A percentile compares a stretch with the other conserved stretches of the same genome.
Evolutionary conservation across 768 basidiomycete species (phyloP).

Genomic region (Tricholoma sp.): DNA sequence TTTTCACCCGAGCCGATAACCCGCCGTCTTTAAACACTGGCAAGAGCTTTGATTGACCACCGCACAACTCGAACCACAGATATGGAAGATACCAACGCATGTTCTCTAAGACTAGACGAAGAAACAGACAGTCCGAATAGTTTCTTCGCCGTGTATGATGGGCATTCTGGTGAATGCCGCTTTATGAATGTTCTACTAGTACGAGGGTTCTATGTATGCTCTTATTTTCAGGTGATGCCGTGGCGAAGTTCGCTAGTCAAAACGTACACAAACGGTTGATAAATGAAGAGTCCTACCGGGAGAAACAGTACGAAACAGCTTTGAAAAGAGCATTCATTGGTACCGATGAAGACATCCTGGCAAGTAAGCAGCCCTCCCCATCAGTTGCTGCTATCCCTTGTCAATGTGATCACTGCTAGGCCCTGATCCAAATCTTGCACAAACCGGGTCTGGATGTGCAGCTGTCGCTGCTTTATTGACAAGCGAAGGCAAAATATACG

Average conservation of each 20-base stretch:
- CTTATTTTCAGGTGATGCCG: slow-evolving; percentile 56
- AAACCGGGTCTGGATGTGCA: slow-evolving; percentile 94
- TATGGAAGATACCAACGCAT: slow-evolving; percentile 96
- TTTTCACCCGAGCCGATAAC: too few relatives aligned
- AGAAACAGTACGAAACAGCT: slow-evolving; percentile 66
- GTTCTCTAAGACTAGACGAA: slow-evolving; percentile 64
- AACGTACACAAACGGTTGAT: slow-evolving; percentile 77
- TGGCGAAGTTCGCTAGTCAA: slow-evolving; percentile 81
- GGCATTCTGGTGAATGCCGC: slow-evolving; percentile 86
- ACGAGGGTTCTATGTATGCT: slow-evolving; percentile 5
- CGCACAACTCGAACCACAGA: slow-evolving; percentile 37
- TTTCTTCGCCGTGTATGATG: slow-evolving; percentile 98
- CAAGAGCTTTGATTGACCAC: neutral
- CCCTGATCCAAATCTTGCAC: slow-evolving; percentile 74
- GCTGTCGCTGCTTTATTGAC: slow-evolving; percentile 90
- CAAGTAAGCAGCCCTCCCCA: slow-evolving; percentile 44
- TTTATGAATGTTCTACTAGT: too few relatives aligned
- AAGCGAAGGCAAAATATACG: slow-evolving; percentile 69
- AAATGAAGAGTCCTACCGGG: slow-evolving; percentile 62
- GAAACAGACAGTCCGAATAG: slow-evolving; percentile 49
- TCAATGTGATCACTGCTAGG: slow-evolving; percentile 40
- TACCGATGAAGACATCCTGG: slow-evolving; percentile 90
- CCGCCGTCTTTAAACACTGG: too few relatives aligned
- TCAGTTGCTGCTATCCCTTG: slow-evolving; percentile 12
- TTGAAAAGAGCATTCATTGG: slow-evolving; percentile 88